Evolutionary conservation across 116 monocot genomes (phyloP), one percentile per base, ranked within the genome.

Genomic region (Posidonia oceanica): DNA sequence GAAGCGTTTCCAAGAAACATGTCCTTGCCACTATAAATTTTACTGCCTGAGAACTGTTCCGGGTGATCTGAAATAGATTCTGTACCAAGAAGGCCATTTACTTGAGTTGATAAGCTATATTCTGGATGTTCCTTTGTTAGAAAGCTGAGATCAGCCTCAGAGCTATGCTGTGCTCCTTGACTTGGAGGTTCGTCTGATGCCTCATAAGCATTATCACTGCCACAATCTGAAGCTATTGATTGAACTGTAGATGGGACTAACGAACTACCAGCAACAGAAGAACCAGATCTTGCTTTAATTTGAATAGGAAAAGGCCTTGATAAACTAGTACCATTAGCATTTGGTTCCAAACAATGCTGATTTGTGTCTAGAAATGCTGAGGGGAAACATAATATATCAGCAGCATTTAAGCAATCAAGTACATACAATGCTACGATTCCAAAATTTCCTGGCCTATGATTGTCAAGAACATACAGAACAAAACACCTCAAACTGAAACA

Each of bases 331-430:
- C 52, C 69, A 51, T 67, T 70, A 54, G 55, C 22, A 63, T 72
- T 82, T 61, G 73, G 37, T 66, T 76, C 75, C 37, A 67, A 62
- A 36, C 37, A 52, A 13, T 76, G 69, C 57, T 74, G 64, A 75
- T 59, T 82, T 20, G 29, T 68, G 71, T 84, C 79, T 69, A 69
- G 68, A 82, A 88, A 88, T 64, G 82, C 88, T 92, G 86, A 73
- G 41, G 57, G 64, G 65, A 36, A 51, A 71, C n/a, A 12, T 41
- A 63, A 18, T 75, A 38, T 51, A 29, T 4, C 0, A 55, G 51
- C 8, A 39, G 39, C 12, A 68, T 68, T 53, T 54, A n/a, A 66
- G 39, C 42, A 42, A 11, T 10, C 41, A 65, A 0, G 17, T 17
- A 42, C 41, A 42, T 3, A 66, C 3, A 65, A 29, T 17, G 21